Evolutionary conservation across 352 stramenopile genomes (phyloP).

Genomic region (Globisporangium alternatum): DNA sequence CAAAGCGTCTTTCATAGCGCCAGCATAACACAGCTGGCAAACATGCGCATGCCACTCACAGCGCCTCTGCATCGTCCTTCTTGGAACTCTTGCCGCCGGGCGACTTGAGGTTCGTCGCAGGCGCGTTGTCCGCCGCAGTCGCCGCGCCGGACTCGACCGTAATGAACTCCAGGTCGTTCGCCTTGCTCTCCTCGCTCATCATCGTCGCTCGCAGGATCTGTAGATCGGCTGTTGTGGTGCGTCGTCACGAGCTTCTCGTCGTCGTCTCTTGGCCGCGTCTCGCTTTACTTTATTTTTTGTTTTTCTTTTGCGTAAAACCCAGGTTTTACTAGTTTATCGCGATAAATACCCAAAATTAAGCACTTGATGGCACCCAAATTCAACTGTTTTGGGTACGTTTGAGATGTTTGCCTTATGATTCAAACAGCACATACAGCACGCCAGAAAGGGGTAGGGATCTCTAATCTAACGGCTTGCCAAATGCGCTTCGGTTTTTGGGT

Average conservation of each 20-base stretch:
- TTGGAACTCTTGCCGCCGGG: conserved; percentile 19
- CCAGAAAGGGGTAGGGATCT: too few relatives aligned
- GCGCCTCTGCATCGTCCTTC: conserved; percentile 43
- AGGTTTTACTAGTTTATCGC: too few relatives aligned
- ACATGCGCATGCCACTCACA: conserved; percentile 34
- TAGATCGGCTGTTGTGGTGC: neutral
- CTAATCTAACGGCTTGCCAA: too few relatives aligned
- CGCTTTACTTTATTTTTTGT: neutral
- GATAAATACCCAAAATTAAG: too few relatives aligned
- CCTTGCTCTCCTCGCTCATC: conserved; percentile 66
- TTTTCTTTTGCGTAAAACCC: too few relatives aligned
- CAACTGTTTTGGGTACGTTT: too few relatives aligned
- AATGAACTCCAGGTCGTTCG: conserved; percentile 78
- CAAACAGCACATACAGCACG: too few relatives aligned
- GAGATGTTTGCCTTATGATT: too few relatives aligned
- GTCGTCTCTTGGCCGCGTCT: neutral
- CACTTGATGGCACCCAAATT: too few relatives aligned
- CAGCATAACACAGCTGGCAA: neutral
- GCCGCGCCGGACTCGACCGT: conserved; percentile 38
- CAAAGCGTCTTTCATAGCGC: too few relatives aligned
- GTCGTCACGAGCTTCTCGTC: neutral
- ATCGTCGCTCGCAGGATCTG: conserved; percentile 20
- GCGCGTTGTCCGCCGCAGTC: conserved; percentile 6
- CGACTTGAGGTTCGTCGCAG: conserved; percentile 20
- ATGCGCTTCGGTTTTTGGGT: too few relatives aligned